phyloP scores from a whole-genome alignment of 2,329 filamentous ascomycete species.

The Cyclaneusma minus region DNA sequence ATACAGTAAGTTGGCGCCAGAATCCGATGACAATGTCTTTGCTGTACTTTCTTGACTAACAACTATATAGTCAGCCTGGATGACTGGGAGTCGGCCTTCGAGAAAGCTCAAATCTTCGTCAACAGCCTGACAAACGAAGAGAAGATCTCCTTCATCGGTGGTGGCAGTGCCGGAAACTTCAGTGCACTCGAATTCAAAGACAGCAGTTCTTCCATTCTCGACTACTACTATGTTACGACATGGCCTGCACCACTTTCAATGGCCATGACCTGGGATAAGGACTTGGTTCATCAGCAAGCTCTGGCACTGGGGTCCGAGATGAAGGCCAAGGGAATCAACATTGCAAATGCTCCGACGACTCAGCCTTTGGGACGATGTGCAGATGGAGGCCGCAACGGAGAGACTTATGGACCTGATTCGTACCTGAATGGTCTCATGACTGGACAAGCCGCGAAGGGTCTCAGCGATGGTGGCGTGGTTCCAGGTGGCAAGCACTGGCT shows the following conservation, averaged over 20 bases:
- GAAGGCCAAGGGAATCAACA: slow-evolving; percentile 13
- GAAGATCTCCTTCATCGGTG: slow-evolving; percentile 22
- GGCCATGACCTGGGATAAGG: slow-evolving; percentile 14
- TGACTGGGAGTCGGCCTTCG: slow-evolving; percentile 10
- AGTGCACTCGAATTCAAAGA: slow-evolving; percentile 8
- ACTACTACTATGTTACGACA: slow-evolving; percentile 15
- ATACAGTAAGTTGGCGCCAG: too few species aligned
- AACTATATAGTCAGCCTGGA: slow-evolving; percentile 13
- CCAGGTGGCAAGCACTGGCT: slow-evolving; percentile 4
- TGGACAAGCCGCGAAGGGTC: slow-evolving; percentile 2
- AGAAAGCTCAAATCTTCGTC: slow-evolving; percentile 17
- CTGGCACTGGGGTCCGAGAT: slow-evolving; percentile 10
- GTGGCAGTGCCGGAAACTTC: slow-evolving; percentile 19
- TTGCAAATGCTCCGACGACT: slow-evolving; percentile 13
- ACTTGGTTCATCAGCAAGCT: slow-evolving; percentile 7
- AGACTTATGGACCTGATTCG: slow-evolving; percentile 12
- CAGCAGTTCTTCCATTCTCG: slow-evolving; percentile 9
- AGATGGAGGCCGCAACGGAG: slow-evolving; percentile 11
- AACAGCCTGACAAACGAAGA: slow-evolving; percentile 19
- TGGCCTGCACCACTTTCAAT: slow-evolving; percentile 13
- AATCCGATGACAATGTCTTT: too few species aligned
- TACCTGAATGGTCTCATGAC: slow-evolving; percentile 6
- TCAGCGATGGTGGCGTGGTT: slow-evolving; percentile 3
- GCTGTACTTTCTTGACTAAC: too few species aligned
- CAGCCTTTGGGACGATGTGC: slow-evolving; percentile 14